Percentiles rank a stretch among this genome's conserved stretches.
phyloP scores from a whole-genome alignment of 495 filamentous ascomycete species.

The Aspergillus sclerotioniger region DNA sequence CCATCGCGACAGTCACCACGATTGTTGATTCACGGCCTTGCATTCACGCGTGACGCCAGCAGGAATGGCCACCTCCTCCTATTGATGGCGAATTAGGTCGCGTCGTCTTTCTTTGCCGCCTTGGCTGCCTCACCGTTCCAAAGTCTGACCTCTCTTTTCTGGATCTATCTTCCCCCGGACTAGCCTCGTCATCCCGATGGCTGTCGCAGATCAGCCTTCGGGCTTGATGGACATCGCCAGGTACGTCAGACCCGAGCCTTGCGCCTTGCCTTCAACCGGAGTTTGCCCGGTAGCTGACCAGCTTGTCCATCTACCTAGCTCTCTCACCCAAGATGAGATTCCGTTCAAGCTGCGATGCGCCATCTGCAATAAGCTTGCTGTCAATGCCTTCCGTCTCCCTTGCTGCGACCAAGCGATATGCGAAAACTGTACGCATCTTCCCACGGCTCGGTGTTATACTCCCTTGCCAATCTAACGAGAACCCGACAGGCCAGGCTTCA shows the following conservation, averaged over 20 bases:
- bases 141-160: conserved; percentile 6
- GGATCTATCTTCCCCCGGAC: conserved; percentile 7
- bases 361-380: conserved; percentile 84
- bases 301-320: conserved; percentile 43
- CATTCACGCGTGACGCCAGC: conserved; percentile 10
- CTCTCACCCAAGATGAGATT: conserved; percentile 78
- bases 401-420: conserved; percentile 97
- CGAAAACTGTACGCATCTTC: conserved; percentile 68
- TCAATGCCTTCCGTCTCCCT: conserved; percentile 85
- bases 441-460: not conserved
- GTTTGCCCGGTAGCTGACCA: conserved; percentile 3
- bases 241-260: conserved; percentile 21
- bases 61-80: conserved; percentile 6
- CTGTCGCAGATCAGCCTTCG: conserved; percentile 40
- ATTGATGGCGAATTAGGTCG: conserved; percentile 22
- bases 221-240: conserved; percentile 49
- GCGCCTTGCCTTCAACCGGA: not conserved
- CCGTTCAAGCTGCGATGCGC: conserved; percentile 94
- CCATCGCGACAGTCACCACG: not conserved
- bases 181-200: conserved; percentile 29
- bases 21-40: not conserved
- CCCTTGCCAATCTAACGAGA: conserved; percentile 24
- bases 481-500: conserved; percentile 64
- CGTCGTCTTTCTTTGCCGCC: conserved; percentile 18
- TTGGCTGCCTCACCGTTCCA: conserved; percentile 4